Evolutionary conservation across 306 rosid genomes (phyloP), one percentile per base, ranked within the genome.

Genomic region (Mimosa pudica): DNA sequence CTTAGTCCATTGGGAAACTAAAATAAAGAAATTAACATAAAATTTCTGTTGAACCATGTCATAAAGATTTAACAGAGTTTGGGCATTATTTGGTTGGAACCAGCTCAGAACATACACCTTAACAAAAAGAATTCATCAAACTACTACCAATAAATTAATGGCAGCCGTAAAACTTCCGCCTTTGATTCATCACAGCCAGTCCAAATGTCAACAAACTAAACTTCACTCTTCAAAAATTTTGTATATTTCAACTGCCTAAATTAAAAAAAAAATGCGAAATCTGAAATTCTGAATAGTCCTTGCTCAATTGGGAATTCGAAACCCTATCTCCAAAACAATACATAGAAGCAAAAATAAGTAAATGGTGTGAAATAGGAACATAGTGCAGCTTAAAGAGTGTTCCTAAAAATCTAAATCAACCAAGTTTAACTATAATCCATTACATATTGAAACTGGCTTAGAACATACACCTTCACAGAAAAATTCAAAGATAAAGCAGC

Each of bases 161-260:
- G 96, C 92, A 92, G 97, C 97, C 83, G 86, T 94, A 84, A 87
- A 84, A 87, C 92, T 63, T 93, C 92, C 93, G 97, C 96, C 97
- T 92, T 94, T 94, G 82, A 71, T 74, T 89, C 97, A 79, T 90
- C 98, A 94, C 83, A 30, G 92, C 97, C 94, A 88, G 81, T 63
- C 42, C 45, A 80, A 65, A 41, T 35, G 1, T 55, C 11, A 5
- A 30, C 6, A 10, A 18, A 14, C 18, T 18, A 8, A 8, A 30
- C 17, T 70, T 2, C 77, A 46, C 32, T 57, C 11, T 57, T n/a
- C 63, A 57, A 18, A 57, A 1, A 57, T 10, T 60, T 24, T 0
- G 13, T 24, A 60, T 8, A 60, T 24, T 60, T 10, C 65, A 60
- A 20, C 33, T 4, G 3, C 35, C 24, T 10, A 33, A 60, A 60